phyloP scores from a whole-genome alignment of 2,329 filamentous ascomycete genomes.

The Pyricularia sp. region DNA sequence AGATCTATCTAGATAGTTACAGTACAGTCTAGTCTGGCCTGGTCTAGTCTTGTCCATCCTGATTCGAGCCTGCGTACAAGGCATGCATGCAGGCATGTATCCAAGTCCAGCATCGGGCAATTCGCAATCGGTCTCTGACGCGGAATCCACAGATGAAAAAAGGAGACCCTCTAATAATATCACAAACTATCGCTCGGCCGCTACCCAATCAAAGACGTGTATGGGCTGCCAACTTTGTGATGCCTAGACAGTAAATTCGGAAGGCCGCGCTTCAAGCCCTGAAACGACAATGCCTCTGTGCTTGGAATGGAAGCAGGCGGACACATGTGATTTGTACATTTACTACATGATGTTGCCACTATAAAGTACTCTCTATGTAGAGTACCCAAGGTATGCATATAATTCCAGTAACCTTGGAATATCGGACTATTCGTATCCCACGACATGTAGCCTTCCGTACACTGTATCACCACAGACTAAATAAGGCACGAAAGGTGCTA shows the following conservation, averaged over 20 bases:
- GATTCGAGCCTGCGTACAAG: no score
- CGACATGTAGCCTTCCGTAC: no score
- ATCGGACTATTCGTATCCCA: no score
- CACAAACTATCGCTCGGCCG: neutral
- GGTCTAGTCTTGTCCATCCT: no score
- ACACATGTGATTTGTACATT: neutral
- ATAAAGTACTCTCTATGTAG: no score
- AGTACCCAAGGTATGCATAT: neutral
- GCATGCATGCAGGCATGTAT: neutral
- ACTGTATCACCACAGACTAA: no score
- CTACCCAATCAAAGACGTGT: neutral
- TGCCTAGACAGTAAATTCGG: neutral
- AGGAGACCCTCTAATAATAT: neutral
- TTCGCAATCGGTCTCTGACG: neutral
- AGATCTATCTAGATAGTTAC: no score
- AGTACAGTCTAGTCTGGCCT: no score
- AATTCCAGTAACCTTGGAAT: no score
- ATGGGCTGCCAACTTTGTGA: neutral
- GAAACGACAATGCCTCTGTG: neutral
- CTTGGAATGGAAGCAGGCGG: neutral
- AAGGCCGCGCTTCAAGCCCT: neutral
- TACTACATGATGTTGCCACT: no score
- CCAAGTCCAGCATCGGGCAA: neutral
- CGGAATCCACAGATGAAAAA: neutral
- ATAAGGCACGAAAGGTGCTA: no score